These are phyloP conservation scores for Bocquillonia castaneifolia DNA, from an alignment of 441 rosid genomes.

Conservation along the genomic window DNA sequence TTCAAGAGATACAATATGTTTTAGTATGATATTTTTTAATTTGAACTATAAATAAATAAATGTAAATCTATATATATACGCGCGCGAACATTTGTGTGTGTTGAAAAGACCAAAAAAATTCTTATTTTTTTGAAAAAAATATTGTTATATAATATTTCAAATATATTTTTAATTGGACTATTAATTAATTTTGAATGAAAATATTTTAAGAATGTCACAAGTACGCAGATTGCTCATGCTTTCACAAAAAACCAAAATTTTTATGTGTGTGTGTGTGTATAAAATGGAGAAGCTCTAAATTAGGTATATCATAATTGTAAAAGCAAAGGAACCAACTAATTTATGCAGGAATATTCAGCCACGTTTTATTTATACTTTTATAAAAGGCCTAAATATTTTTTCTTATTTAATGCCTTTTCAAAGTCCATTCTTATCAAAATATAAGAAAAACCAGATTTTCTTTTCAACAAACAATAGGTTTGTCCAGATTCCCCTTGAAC, in stretches of 20 bases:
- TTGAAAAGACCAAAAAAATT: too few relatives aligned
- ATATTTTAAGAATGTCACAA: background rate
- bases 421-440: background rate
- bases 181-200: too few relatives aligned
- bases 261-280: too few relatives aligned
- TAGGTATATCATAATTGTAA: background rate
- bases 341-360: background rate
- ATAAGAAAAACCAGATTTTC: background rate
- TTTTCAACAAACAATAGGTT: background rate
- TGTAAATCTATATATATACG: too few relatives aligned
- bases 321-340: background rate
- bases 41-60: too few relatives aligned
- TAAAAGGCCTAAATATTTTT: background rate
- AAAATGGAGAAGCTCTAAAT: slow-evolving; percentile 2
- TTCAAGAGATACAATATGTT: too few relatives aligned
- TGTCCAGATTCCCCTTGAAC: background rate
- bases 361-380: background rate
- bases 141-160: too few relatives aligned
- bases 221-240: background rate
- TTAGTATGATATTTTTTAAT: too few relatives aligned
- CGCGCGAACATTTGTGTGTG: too few relatives aligned
- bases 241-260: background rate
- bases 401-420: background rate
- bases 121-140: too few relatives aligned
- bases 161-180: too few relatives aligned